Base-by-base conservation (phyloP, 2,329 filamentous ascomycete species). In the Phoma sp. region DNA sequence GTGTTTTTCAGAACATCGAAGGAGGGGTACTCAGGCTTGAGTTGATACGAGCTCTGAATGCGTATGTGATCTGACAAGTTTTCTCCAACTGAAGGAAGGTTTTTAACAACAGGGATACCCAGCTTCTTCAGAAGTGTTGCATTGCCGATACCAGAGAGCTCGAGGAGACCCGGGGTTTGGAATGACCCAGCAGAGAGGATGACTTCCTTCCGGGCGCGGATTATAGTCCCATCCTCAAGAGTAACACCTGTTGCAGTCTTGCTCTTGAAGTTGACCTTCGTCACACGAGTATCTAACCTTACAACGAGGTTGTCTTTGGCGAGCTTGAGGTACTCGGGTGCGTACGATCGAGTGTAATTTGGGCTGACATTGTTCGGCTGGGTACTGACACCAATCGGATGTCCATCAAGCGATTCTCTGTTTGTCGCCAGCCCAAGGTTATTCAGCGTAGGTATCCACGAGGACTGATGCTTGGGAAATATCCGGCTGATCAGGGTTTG, bases 281-380 rank as follows among this genome's bases (percentile, higher is more conserved):
- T 61, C 0, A 79, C 77, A 8, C 67, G 72, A 2, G 74, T 74
- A 7, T 75, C 69, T 4, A 74, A 58, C 29, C 75, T 59, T 21
- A 80, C 43, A n/a, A 69, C 51, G 32, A 84, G 72, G 41, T 84
- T 84, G 1, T 69, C 22, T 0, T 74, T 71, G 0, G 75, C 73
- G n/a, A 76, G 63, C 4, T 76, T 69, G 0, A 80, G 68, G 54
- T 83, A 84, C 2, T 74, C 75, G 38, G 76, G 79, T 22, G 75
- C 73, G 65, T 83, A 85, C 2, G 80, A 83, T 31, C 83, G 75
- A 19, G 72, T 78, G 59, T 80, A 83, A 36, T 78, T 76, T 4
- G 73, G 74, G 9, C 77, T 75, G 33, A 85, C 77, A 52, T 78
- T 82, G 58, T 76, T 81, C 9, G 83, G 76, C 54, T 82, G 80